Base-by-base conservation (phyloP, 768 basidiomycete genomes). In the Boletus vermiculosoides region DNA sequence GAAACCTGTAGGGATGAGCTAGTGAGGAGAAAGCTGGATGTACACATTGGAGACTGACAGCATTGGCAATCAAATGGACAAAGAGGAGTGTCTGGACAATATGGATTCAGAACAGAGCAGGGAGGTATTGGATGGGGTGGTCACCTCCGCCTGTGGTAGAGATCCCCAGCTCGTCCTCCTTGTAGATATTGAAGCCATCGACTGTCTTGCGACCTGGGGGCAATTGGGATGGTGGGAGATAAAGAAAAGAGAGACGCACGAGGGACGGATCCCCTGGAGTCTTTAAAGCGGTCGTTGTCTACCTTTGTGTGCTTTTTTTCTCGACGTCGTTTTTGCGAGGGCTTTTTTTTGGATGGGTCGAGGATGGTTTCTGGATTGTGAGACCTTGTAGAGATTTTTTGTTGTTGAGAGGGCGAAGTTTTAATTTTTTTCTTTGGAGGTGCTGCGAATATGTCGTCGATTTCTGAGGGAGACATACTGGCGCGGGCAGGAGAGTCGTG, bases 1-100 rank as follows among this genome's bases (percentile, higher is more conserved):
- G 44, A 71, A 72, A 57, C 71, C 71, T 72, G 58, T 13, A 28
- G 18, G 33, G 22, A 45, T n/a, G 31, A 42, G 33, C 45, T 13
- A 28, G 36, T 41, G n/a, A 56, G 50, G 36, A 33, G 30, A 46
- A 25, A 10, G 13, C 4, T 13, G 23, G n/a, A 3, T 6, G 18
- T 13, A 9, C 20, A 41, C 23, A 37, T n/a, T 37, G 36, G 39
- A 23, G 45, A 77, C 90, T 73, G 65, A 92, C 92, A 94, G 64
- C 92, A 94, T 37, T 90, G 78, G 71, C 92, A 94, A 69, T 94
- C 92, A 67, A 94, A 94, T 7, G 92, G 92, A 74, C 92, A 94
- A 40, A 89, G 71, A 4, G 88, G 82, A 0, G 92, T 92, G 70
- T 90, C 92, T 94, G 72, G 33, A 57, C 30, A 36, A 45, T 58